Evolutionary conservation across 768 basidiomycete genomes (phyloP).

Genomic region (Clitopilus hobsonii): DNA sequence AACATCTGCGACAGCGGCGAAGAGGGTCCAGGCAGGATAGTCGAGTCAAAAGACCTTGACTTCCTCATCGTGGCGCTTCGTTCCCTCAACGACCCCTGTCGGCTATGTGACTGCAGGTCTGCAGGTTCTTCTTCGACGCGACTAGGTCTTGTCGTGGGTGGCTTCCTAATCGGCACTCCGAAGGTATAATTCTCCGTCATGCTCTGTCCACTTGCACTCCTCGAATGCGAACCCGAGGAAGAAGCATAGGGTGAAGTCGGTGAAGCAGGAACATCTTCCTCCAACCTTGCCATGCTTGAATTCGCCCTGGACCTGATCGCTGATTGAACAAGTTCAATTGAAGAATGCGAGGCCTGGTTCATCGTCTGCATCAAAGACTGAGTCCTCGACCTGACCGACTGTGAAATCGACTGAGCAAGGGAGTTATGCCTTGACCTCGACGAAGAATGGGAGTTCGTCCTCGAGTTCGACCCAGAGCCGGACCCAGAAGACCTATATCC

Average conservation of each 20-base stretch:
- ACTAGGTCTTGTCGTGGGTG: constrained; percentile 32
- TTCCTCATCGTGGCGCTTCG: constrained; percentile 4
- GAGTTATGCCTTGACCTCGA: constrained; percentile 41
- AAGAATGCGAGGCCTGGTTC: constrained; percentile 55
- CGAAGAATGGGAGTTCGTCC: constrained; percentile 28
- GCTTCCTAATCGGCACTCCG: constrained; percentile 26
- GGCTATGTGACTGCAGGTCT: neutral
- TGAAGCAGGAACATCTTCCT: constrained; percentile 45
- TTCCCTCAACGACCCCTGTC: neutral
- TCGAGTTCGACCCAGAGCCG: constrained; percentile 23
- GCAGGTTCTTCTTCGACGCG: constrained; percentile 12
- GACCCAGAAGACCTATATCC: constrained; percentile 29
- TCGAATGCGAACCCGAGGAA: constrained; percentile 42
- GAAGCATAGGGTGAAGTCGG: constrained; percentile 29
- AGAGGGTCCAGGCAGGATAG: constrained; percentile 11
- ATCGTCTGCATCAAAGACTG: constrained; percentile 67
- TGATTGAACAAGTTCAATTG: constrained; percentile 49
- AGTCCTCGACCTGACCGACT: constrained; percentile 43
- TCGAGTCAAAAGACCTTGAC: constrained; percentile 11
- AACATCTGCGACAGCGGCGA: constrained; percentile 13
- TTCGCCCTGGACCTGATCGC: constrained; percentile 50
- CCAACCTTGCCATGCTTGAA: constrained; percentile 67
- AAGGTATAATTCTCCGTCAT: constrained; percentile 70
- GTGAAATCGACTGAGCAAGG: constrained; percentile 37
- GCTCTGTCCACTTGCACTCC: constrained; percentile 45